phyloP scores from a whole-genome alignment of 2,329 filamentous ascomycete species.

The Clonostachys solani region DNA sequence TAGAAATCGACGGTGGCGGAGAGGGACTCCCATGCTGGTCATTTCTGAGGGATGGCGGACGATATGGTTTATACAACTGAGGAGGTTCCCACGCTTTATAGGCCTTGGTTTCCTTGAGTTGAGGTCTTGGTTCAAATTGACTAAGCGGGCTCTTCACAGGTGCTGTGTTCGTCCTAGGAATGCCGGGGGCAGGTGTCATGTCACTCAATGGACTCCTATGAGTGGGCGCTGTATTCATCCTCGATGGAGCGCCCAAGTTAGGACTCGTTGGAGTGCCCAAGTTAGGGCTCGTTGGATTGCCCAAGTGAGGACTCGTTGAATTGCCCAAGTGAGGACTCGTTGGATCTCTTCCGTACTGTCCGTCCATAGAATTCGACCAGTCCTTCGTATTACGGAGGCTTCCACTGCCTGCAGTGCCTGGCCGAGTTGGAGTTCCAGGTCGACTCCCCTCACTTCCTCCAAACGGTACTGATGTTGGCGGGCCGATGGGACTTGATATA shows the following conservation, averaged over 20 bases:
- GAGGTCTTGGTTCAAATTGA: constrained; percentile 25
- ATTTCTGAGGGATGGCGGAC: too few relatives aligned
- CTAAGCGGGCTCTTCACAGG: constrained; percentile 30
- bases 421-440: constrained; percentile 22
- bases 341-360: constrained; percentile 15
- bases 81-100: neutral
- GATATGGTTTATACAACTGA: too few relatives aligned
- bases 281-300: neutral
- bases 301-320: constrained; percentile 10
- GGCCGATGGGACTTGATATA: constrained; percentile 3
- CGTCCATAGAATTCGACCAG: constrained; percentile 43
- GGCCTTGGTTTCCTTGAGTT: constrained; percentile 11
- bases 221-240: too few relatives aligned
- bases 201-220: constrained; percentile 2
- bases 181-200: constrained; percentile 13
- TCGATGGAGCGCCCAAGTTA: neutral
- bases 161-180: neutral
- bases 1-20: too few relatives aligned
- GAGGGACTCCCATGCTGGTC: too few relatives aligned
- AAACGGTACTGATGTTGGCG: constrained; percentile 19
- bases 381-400: constrained; percentile 23
- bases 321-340: neutral
- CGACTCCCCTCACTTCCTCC: constrained; percentile 17
- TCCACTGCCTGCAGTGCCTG: constrained; percentile 19
- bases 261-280: neutral